Evolutionary conservation across 2,329 filamentous ascomycete genomes (phyloP).

Genomic region (Aureobasidium pullulans): DNA sequence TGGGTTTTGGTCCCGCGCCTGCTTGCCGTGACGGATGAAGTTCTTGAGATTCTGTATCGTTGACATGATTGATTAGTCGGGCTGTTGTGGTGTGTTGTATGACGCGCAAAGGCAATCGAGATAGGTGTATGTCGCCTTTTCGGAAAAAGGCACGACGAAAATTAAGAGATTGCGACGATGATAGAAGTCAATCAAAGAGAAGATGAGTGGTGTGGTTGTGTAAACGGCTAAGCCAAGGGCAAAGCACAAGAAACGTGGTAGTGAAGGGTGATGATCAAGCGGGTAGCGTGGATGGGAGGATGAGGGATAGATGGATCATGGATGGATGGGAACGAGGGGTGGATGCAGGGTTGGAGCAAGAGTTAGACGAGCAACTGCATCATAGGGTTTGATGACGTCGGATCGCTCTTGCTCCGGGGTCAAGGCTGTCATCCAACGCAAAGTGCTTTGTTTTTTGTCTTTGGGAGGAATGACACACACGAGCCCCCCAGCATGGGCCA

Average conservation of each 20-base stretch:
- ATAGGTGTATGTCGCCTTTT: neutral
- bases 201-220: neutral
- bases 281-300: constrained; percentile 1
- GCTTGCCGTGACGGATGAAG: constrained; percentile 96
- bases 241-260: constrained; percentile 4
- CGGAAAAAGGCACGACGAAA: neutral
- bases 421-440: constrained; percentile 9
- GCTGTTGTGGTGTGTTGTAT: neutral
- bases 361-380: constrained; percentile 9
- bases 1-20: constrained; percentile 63
- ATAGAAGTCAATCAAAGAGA: neutral
- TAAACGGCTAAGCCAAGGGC: neutral
- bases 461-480: constrained; percentile 8
- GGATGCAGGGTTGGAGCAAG: constrained; percentile 10
- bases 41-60: constrained; percentile 95
- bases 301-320: neutral
- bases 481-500: constrained; percentile 3
- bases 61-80: constrained; percentile 43
- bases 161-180: neutral
- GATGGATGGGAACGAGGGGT: constrained; percentile 2
- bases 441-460: constrained; percentile 10
- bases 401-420: constrained; percentile 1
- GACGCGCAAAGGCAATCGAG: neutral
- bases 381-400: constrained; percentile 12
- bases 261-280: constrained; percentile 1